Evolutionary conservation across 371 early-diverging fungal genomes (phyloP), one percentile per base, ranked within the genome.

Genomic region (Zopfochytrium polystomum): DNA sequence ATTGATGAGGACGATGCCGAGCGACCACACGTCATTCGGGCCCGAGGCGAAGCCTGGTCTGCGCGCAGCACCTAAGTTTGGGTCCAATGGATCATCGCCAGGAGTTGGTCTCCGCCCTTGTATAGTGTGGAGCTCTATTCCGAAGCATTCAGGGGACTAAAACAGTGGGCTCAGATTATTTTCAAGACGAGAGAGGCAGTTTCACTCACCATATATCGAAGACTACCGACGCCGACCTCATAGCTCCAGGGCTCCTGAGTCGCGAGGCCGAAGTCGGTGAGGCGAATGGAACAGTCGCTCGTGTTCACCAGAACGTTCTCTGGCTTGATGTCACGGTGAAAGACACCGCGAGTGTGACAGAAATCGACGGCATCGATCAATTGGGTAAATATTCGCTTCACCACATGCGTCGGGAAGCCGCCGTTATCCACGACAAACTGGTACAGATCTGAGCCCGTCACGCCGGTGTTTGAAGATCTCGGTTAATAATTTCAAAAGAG

Each of bases 231-330:
- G 1, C 95, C 95, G 59, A 87, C 85, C 52, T 94, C 93, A 9
- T 62, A 81, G 20, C 87, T 87, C 63, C 75, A 74, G 0, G 60
- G 57, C n/a, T 90, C 83, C 6, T 82, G 82, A 0, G 96, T 95
- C 2, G 95, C 88, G 9, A 98, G 81, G 0, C 97, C 97, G 80
- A 96, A 97, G 68, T 96, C 96, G 20, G 93, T 87, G 22, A 97
- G 78, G 66, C 93, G 90, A 58, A 93, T 59, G 87, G 52, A 56
- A 15, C 23, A 23, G 31, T 56, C 50, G 13, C 30, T 31, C 5
- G 52, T 26, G 33, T 57, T 38, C 6, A 93, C 71, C 51, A 93
- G 77, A 55, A 93, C 85, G 76, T 95, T 95, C 71, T 95, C 95
- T 2, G 60, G 60, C 51, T 93, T 94, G 45, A 94, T 71, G 65